Base-by-base conservation (phyloP, 768 basidiomycete genomes). In the Amanita fuliginea region DNA sequence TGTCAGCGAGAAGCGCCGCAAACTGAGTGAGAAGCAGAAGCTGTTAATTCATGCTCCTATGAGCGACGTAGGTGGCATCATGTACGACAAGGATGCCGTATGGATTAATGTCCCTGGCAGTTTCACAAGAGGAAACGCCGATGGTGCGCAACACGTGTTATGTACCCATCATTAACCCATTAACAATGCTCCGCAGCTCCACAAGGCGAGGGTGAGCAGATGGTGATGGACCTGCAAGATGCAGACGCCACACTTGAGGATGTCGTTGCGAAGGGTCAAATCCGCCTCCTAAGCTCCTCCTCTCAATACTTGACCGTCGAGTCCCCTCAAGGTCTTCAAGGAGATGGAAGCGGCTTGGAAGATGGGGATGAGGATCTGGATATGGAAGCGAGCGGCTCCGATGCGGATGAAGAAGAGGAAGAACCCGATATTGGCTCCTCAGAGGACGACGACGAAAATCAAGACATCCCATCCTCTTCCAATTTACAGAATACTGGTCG, bases 11-110 rank as follows among this genome's bases (percentile, higher is more conserved):
- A 93, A 88, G 67, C 66, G 89, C 53, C 67, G 95, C 54, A 94
- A 89, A 64, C 72, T 99, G 59, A 94, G 90, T 57, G 96, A 98
- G 66, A 95, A 96, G 72, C 89, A 86, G 64, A 94, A 88, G 62
- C 62, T 91, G 35, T 68, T 95, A 1, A 80, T 97, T 1, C 91
- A 98, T 63, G 96, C 96, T 13, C 96, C 96, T 1, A 98, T 99
- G 96, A 96, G 93, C 63, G 95, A 97, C 59, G 85, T 97, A 1
- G 95, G 95, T 9, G 96, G 95, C 2, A 80, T 99, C 48, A 80
- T 88, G 66, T 98, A 95, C 61, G 96, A 99, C 70, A 98, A 97
- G 64, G 95, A 98, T 60, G 91, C 93, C 0, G 94, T 99, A 2
- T 99, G 89, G 76, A 85, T 99, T 55, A 98, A 98, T 62, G 94